Evolutionary conservation across 2,329 filamentous ascomycete species (phyloP), one percentile per base, ranked within the genome.

Genomic region (Colletotrichum ledebouriae): DNA sequence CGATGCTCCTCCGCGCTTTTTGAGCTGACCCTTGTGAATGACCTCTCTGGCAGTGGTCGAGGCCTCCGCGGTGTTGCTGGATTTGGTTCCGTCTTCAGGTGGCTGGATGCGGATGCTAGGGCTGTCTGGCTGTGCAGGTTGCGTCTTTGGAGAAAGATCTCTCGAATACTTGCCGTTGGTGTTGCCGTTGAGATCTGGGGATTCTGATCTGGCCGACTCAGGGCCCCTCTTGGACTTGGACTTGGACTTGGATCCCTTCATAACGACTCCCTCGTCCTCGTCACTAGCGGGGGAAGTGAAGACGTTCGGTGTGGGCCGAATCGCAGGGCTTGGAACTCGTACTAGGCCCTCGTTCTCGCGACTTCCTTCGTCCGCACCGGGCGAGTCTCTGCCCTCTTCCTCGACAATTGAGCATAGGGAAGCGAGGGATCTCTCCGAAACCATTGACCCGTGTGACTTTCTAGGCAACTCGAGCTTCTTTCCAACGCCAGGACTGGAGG

Each of bases 361-460:
- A 3, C 70, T 69, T 13, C 72, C 69, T 4, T 64, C 71, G n/a
- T 59, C 57, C 13, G 59, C 56, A 10, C 44, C 60, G 1, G 67
- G 50, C 49, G 72, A 44, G 4, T 72, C 67, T 37, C 72, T 75
- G 42, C 72, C 73, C 5, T 71, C 72, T 25, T 82, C 81, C 71
- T 86, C 84, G 2, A 80, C 79, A 57, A 86, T 86, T 15, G 83
- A 80, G 7, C 81, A 78, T 6, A 86, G 76, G 3, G 83, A 84
- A 4, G 76, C 73, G n/a, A 75, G 74, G 22, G 81, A 79, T 64
- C 75, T 76, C n/a, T 76, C 77, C 25, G 79, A 78, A 41, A 71
- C 67, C 52, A 73, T 59, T 7, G 74, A 74, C 13, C 70, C 71
- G 10, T 67, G 67, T 3, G 75, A 70, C 2, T 69, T 50, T 78